Percentiles rank a stretch among this genome's conserved stretches.
These are phyloP conservation scores for Amauroascus verrucosus DNA, from an alignment of 2,329 filamentous ascomycete genomes.

Conservation along the genomic window DNA sequence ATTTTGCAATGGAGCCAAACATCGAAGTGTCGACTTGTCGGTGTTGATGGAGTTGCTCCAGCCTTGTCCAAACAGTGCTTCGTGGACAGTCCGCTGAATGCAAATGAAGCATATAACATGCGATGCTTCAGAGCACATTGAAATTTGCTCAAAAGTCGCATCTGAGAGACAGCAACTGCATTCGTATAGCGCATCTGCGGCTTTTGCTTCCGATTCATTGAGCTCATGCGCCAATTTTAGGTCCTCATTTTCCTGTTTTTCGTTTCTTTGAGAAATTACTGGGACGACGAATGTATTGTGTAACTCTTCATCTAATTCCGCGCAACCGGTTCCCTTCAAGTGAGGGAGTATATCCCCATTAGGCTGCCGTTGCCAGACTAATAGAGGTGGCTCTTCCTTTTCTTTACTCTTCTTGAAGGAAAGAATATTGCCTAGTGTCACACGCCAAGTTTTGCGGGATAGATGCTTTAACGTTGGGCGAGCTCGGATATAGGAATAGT, in stretches of 20 bases:
- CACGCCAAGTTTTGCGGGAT: conserved; percentile 37
- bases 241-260: conserved; percentile 31
- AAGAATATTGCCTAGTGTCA: conserved; percentile 34
- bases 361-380: conserved; percentile 30
- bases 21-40: conserved; percentile 63
- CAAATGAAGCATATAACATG: conserved; percentile 56
- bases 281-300: conserved; percentile 30
- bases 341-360: conserved; percentile 27
- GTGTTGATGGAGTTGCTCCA: conserved; percentile 73
- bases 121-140: conserved; percentile 33
- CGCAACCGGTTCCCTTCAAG: conserved; percentile 35
- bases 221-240: conserved; percentile 32
- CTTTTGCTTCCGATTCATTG: conserved; percentile 36
- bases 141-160: conserved; percentile 40
- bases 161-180: conserved; percentile 42
- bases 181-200: conserved; percentile 36
- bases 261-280: conserved; percentile 26
- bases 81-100: conserved; percentile 68
- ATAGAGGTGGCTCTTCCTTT: conserved; percentile 29
- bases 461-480: conserved; percentile 36
- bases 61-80: conserved; percentile 86
- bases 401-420: conserved; percentile 35
- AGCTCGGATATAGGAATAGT: conserved; percentile 37
- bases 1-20: conserved; percentile 62
- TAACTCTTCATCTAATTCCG: conserved; percentile 37